phyloP scores from a whole-genome alignment of 257 asterid genomes.

The Avicennia marina region DNA sequence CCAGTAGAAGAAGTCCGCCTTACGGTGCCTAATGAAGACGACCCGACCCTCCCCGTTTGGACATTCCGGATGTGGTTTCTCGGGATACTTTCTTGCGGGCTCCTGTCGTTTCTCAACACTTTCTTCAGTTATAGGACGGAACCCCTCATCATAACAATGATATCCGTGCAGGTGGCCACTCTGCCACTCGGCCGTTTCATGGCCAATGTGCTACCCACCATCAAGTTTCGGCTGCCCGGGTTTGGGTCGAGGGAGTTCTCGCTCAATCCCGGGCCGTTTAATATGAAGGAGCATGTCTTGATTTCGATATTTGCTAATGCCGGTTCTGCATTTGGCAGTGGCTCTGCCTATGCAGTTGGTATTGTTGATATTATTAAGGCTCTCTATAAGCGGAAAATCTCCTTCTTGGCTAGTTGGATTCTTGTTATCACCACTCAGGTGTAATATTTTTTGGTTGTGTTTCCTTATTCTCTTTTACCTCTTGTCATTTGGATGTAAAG shows the following conservation, averaged over 20 bases:
- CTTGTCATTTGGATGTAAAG: not conserved
- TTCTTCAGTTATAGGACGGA: constrained; percentile 52
- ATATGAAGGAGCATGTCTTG: constrained; percentile 66
- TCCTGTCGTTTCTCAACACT: constrained; percentile 48
- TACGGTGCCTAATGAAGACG: constrained; percentile 44
- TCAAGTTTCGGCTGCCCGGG: constrained; percentile 37
- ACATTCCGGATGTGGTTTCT: constrained; percentile 71
- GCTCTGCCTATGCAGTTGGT: constrained; percentile 56
- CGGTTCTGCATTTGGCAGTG: constrained; percentile 47
- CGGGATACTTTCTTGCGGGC: constrained; percentile 39
- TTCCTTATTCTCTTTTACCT: not conserved
- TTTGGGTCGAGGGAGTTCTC: constrained; percentile 39
- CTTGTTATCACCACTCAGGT: constrained; percentile 71
- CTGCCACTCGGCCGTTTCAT: constrained; percentile 56
- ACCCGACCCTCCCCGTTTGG: constrained; percentile 62
- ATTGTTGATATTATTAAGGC: constrained; percentile 59
- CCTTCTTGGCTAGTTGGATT: constrained; percentile 45
- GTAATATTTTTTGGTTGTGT: not conserved
- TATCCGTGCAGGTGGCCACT: constrained; percentile 52
- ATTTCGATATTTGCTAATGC: constrained; percentile 70
- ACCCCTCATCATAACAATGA: constrained; percentile 40
- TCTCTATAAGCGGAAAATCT: constrained; percentile 41
- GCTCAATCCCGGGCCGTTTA: constrained; percentile 69
- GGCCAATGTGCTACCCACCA: constrained; percentile 49
- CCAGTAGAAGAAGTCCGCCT: constrained; percentile 59